Conservation (phyloP, 208 protist genomes). For the Acanthamoeba divionensis region DNA sequence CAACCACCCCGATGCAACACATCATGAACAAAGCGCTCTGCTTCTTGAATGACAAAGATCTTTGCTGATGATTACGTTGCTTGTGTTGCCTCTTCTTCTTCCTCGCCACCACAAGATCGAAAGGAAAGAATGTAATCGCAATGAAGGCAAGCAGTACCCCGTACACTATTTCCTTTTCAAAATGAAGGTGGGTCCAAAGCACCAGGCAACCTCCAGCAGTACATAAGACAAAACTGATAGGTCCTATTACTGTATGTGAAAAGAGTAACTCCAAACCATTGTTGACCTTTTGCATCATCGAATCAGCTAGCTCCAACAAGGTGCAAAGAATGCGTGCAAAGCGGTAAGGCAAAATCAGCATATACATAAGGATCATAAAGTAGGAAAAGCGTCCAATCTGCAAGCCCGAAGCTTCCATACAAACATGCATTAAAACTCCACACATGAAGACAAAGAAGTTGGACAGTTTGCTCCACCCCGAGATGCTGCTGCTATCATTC, state of each 20-base stretch:
- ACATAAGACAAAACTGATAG: not conserved
- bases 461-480: no score
- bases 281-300: not conserved
- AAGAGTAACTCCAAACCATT: not conserved
- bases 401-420: slow-evolving; percentile 10
- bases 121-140: not conserved
- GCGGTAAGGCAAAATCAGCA: not conserved
- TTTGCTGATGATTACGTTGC: not conserved
- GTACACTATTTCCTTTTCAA: not conserved
- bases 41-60: not conserved
- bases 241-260: not conserved
- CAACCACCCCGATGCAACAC: not conserved
- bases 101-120: no score
- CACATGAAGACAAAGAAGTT: not conserved
- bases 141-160: not conserved
- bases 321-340: not conserved
- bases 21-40: not conserved
- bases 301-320: not conserved
- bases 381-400: slow-evolving; percentile 41
- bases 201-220: not conserved
- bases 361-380: slow-evolving; percentile 6
- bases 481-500: no score
- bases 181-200: not conserved
- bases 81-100: not conserved
- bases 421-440: not conserved